A percentile compares a stretch with the other conserved stretches of the same genome.
Conservation (phyloP, 192 early-diverging fungal species). For the Coemansia sp. region DNA sequence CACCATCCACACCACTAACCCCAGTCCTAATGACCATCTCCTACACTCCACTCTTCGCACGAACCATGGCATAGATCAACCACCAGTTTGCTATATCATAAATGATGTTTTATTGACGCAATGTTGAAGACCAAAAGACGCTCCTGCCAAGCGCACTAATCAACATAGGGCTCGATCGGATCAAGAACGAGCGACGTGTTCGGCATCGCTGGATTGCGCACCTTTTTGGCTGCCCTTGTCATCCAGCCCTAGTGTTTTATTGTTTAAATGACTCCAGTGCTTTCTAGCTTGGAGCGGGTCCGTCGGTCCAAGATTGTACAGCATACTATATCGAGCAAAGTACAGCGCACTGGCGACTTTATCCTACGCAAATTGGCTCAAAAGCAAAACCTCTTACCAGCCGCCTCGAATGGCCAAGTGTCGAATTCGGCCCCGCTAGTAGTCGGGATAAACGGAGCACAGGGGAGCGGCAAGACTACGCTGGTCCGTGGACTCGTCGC, state of each 20-base stretch:
- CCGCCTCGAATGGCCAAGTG: neutral
- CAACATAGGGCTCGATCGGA: too few species aligned
- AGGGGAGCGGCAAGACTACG: constrained; percentile 75
- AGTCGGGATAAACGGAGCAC: constrained; percentile 76
- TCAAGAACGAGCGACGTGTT: too few species aligned
- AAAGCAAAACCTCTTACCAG: constrained; percentile 5
- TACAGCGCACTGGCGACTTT: constrained; percentile 30
- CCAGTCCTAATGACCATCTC: neutral
- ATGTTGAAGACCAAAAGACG: too few species aligned
- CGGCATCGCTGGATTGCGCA: too few species aligned
- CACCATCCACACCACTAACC: neutral
- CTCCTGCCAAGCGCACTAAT: too few species aligned
- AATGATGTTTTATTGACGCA: neutral
- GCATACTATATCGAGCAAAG: constrained; percentile 3
- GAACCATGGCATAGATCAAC: neutral
- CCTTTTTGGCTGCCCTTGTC: neutral
- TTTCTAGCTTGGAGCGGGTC: constrained; percentile 35
- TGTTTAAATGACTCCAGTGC: constrained; percentile 16
- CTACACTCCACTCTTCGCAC: neutral
- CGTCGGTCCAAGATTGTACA: constrained; percentile 23
- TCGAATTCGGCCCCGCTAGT: constrained; percentile 43
- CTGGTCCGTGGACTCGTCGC: constrained; percentile 50
- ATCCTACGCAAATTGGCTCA: constrained; percentile 32
- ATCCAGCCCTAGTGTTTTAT: neutral
- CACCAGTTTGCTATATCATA: neutral